Percentiles rank a stretch among this genome's conserved stretches.
Conservation (phyloP, 768 basidiomycete genomes). For the Leccinum truebloodii region DNA sequence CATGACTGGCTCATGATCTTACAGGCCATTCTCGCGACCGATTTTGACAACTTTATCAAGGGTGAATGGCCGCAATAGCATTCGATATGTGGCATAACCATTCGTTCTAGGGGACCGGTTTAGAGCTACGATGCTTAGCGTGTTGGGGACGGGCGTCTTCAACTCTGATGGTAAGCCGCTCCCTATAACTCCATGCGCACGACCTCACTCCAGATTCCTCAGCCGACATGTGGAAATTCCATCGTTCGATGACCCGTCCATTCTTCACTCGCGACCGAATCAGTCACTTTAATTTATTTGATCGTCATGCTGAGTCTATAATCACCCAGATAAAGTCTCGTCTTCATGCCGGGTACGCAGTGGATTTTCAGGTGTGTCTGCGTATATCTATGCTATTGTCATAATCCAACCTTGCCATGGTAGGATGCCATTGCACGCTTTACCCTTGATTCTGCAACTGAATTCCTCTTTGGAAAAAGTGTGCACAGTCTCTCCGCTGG, state of each 20-base stretch:
- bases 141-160: constrained; percentile 67
- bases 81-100: neutral
- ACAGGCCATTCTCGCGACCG: constrained; percentile 50
- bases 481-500: constrained; percentile 52
- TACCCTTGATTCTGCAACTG: constrained; percentile 66
- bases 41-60: constrained; percentile 62
- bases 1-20: neutral
- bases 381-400: neutral
- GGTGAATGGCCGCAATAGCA: constrained; percentile 32
- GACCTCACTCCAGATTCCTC: constrained; percentile 13
- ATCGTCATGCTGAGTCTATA: constrained; percentile 49
- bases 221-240: constrained; percentile 61
- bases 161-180: constrained; percentile 57
- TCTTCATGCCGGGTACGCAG: constrained; percentile 47
- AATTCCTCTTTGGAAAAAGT: constrained; percentile 63
- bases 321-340: constrained; percentile 49
- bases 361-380: constrained; percentile 55
- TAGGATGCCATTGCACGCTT: constrained; percentile 62
- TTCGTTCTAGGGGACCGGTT: constrained; percentile 35
- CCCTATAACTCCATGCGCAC: too few relatives aligned
- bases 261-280: constrained; percentile 63
- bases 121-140: constrained; percentile 42
- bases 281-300: constrained; percentile 61
- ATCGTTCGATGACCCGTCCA: constrained; percentile 64
- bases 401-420: neutral